Base-by-base conservation (phyloP, 768 basidiomycete species). In the Tephrocybe sp. region DNA sequence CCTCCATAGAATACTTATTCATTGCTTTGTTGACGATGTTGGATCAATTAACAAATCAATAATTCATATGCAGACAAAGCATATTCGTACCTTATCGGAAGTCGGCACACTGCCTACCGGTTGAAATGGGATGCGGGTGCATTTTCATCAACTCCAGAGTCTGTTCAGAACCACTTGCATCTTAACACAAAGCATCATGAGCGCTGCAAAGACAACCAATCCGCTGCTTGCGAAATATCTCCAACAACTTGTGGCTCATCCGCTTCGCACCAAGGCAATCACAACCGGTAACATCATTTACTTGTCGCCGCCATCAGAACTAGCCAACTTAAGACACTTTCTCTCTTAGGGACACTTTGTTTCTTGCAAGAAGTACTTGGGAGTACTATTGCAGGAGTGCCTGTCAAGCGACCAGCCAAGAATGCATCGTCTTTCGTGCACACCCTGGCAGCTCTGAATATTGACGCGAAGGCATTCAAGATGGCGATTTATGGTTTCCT, bases 401-500 rank as follows among this genome's bases (percentile, higher is more conserved):
- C 86, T 6, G 69, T 75, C 8, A 73, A 65, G 39, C 67, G 66
- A 34, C 71, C 78, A 7, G 55, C 77, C 31, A 82, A 82, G 54
- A 70, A 82, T 71, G 79, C 82, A 1, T 75, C 86, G 2, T 54
- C 72, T 19, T 61, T 82, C 54, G 60, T 74, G 45, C 82, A 79
- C 56, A 62, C 71, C 14, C 76, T 87, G 42, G 82, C 79, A 4
- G 71, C 67, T 41, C 71, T 71, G 5, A 83, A 88, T 63, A 66
- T 92, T 45, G 76, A 90, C 63, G 51, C 72, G 53, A 87, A 84
- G 60, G 89, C 92, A 6, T 49, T 88, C 60, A 92, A 94, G 68
- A 91, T 94, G 85, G 87, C 82, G 0, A 44, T 86, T 17, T 93
- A 92, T 62, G 92, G 92, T 53, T 83, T 88, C 70, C 75, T 87